Evolutionary conservation across 257 asterid species (phyloP).

Genomic region (Voacanga thouarsii): DNA sequence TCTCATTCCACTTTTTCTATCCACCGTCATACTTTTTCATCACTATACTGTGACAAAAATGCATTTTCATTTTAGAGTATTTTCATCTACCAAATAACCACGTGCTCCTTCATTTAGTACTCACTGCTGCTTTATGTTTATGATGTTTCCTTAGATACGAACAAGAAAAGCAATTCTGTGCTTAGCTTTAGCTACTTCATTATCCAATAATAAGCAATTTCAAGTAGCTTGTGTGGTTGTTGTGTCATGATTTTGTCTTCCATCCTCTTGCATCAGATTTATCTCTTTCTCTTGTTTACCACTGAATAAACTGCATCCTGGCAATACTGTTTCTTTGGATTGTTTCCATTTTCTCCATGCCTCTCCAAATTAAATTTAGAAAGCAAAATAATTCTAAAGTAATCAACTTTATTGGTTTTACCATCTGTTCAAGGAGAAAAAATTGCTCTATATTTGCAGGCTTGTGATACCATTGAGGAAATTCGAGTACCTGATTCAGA

Average conservation of each 20-base stretch:
- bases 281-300: not conserved
- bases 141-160: no score
- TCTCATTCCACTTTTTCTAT: no score
- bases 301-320: not conserved
- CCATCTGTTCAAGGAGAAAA: not conserved
- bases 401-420: not conserved
- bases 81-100: not conserved
- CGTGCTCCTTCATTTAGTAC: not conserved
- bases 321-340: not conserved
- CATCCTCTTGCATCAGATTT: not conserved
- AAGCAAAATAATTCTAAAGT: not conserved
- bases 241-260: not conserved
- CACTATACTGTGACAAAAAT: not conserved
- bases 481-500: conserved; percentile 46
- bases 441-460: conserved; percentile 22
- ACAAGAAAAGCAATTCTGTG: not conserved
- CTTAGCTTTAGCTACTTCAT: not conserved
- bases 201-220: not conserved
- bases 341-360: not conserved
- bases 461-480: conserved; percentile 49
- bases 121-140: not conserved
- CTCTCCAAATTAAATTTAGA: not conserved
- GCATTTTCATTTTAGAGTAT: not conserved
- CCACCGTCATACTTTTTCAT: no score
- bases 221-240: not conserved